Evolutionary conservation across 1,284 basidiomycete genomes (phyloP).

Genomic region (Farysia itapuensis): DNA sequence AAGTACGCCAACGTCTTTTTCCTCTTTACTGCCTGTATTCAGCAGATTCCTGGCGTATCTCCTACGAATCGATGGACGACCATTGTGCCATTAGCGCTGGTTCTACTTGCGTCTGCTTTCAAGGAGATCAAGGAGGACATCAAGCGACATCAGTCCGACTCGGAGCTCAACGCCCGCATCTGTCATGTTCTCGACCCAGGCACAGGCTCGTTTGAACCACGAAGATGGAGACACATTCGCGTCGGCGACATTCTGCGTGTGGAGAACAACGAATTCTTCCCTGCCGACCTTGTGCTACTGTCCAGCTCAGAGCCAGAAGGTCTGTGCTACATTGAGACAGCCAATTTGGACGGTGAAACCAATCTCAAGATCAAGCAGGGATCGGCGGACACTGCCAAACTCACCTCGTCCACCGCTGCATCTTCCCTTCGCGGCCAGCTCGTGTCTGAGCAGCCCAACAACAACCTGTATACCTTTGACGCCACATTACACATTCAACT

Average conservation of each 20-base stretch:
- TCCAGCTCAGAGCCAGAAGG: constrained; percentile 94
- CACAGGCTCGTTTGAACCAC: constrained; percentile 70
- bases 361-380: constrained; percentile 99
- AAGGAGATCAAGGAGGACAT: constrained; percentile 96
- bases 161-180: constrained; percentile 81
- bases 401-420: constrained; percentile 78
- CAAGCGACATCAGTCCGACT: constrained; percentile 94
- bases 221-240: constrained; percentile 83
- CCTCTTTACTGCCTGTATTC: constrained; percentile 95
- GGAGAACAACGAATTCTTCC: constrained; percentile 91
- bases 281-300: constrained; percentile 86
- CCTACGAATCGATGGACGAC: constrained; percentile 96
- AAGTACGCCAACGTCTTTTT: constrained; percentile 99
- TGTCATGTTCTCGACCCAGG: constrained; percentile 74
- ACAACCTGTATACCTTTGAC: constrained; percentile 95
- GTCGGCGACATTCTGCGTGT: constrained; percentile 92
- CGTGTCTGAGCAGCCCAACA: constrained; percentile 94
- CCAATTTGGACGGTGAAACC: constrained; percentile 96
- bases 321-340: constrained; percentile 94
- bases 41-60: constrained; percentile 96
- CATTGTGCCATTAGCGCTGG: constrained; percentile 84
- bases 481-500: constrained; percentile 67
- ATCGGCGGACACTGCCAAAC: constrained; percentile 74
- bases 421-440: constrained; percentile 77
- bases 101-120: constrained; percentile 90